Evolutionary conservation across 179 eudicot genomes (phyloP).

Genomic region (Spergularia azorica): DNA sequence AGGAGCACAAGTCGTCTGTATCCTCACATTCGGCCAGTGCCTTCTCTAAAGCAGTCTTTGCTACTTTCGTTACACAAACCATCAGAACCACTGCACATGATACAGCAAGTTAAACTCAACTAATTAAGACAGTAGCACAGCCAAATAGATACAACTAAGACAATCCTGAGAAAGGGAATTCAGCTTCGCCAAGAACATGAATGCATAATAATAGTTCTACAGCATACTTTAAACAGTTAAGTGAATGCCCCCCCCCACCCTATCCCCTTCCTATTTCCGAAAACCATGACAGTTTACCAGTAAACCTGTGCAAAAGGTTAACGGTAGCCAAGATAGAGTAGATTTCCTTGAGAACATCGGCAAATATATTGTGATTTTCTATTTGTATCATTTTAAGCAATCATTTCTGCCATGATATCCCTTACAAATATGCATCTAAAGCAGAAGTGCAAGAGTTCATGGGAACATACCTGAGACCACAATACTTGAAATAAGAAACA

Average conservation of each 20-base stretch:
- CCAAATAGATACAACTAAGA: no score
- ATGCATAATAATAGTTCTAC: not conserved
- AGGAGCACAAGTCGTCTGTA: constrained; percentile 31
- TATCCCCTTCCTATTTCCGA: not conserved
- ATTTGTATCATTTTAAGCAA: not conserved
- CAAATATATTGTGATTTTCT: not conserved
- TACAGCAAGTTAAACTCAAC: constrained; percentile 12
- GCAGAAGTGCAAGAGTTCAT: constrained; percentile 1
- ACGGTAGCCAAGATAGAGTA: not conserved
- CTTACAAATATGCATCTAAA: not conserved
- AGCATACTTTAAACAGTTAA: no score
- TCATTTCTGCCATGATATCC: not conserved
- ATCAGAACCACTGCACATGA: constrained; percentile 57
- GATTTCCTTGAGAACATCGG: not conserved
- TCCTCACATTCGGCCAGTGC: constrained; percentile 71
- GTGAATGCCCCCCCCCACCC: not conserved
- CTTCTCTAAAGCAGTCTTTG: constrained; percentile 78
- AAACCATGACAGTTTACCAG: not conserved
- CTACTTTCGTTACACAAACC: constrained; percentile 75
- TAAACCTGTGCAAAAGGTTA: not conserved
- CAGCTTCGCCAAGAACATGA: not conserved
- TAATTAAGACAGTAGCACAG: not conserved
- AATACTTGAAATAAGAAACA: constrained; percentile 56
- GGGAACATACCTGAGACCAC: constrained; percentile 71
- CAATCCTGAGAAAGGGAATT: no score